phyloP scores from a whole-genome alignment of 2,329 filamentous ascomycete genomes.

The Cryphonectria parasitica region DNA sequence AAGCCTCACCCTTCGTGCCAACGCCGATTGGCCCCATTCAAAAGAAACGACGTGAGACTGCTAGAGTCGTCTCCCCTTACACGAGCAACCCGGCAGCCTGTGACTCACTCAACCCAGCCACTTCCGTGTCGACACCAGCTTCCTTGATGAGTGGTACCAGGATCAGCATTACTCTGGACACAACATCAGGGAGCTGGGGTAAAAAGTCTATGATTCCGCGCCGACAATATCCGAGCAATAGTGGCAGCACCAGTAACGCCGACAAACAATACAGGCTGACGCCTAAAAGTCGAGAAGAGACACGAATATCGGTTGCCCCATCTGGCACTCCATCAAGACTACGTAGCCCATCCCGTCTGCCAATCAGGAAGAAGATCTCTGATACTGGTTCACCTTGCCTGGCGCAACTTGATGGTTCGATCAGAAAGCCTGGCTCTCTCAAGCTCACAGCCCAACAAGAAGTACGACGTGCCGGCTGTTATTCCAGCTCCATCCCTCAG shows the following conservation, averaged over 20 bases:
- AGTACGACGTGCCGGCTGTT: slow-evolving; percentile 4
- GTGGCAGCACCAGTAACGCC: neutral
- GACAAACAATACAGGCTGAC: neutral
- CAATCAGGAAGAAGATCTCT: slow-evolving; percentile 12
- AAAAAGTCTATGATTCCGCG: slow-evolving; percentile 16
- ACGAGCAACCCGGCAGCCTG: slow-evolving; percentile 26
- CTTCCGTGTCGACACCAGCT: slow-evolving; percentile 20
- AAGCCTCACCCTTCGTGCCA: slow-evolving; percentile 32
- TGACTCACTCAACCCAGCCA: slow-evolving; percentile 16
- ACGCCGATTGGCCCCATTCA: slow-evolving; percentile 17
- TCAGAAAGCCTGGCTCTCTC: neutral
- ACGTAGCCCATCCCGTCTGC: slow-evolving; percentile 18
- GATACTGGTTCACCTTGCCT: neutral
- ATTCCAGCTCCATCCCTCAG: slow-evolving; percentile 18
- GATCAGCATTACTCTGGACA: slow-evolving; percentile 11
- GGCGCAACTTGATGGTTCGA: slow-evolving; percentile 21
- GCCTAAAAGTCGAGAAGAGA: neutral
- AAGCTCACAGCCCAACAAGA: slow-evolving; percentile 19
- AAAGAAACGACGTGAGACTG: slow-evolving; percentile 22
- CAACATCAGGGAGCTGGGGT: neutral
- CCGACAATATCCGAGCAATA: neutral
- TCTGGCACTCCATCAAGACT: neutral
- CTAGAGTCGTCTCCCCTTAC: slow-evolving; percentile 25
- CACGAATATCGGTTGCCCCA: neutral
- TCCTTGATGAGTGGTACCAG: slow-evolving; percentile 22